Evolutionary conservation across 2,329 filamentous ascomycete genomes (phyloP).

Genomic region (Pseudopyrenochaeta lycopersici): DNA sequence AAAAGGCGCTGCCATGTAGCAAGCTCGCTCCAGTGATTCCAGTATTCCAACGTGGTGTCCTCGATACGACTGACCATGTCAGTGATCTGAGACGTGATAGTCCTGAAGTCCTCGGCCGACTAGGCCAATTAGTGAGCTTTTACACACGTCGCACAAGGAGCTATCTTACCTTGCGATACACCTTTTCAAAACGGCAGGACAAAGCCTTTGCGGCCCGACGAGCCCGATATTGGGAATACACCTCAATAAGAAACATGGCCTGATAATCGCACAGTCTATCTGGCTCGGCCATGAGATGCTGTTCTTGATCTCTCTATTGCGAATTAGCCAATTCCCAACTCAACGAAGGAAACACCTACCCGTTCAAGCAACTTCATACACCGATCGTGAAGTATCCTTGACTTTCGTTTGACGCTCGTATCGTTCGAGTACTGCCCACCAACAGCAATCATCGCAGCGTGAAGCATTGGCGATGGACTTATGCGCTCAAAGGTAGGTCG

Average conservation of each 20-base stretch:
- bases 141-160: no score
- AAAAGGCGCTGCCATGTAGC: slow-evolving; percentile 49
- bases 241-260: slow-evolving; percentile 54
- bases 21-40: slow-evolving; percentile 45
- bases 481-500: slow-evolving; percentile 49
- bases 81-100: slow-evolving; percentile 21
- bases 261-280: slow-evolving; percentile 54
- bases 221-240: slow-evolving; percentile 53
- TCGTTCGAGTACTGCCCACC: slow-evolving; percentile 52
- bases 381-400: slow-evolving; percentile 51
- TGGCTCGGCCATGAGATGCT: slow-evolving; percentile 24
- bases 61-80: slow-evolving; percentile 30
- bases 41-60: slow-evolving; percentile 32
- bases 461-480: slow-evolving; percentile 53
- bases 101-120: slow-evolving; percentile 30
- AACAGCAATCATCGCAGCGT: slow-evolving; percentile 55
- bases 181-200: slow-evolving; percentile 48
- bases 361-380: slow-evolving; percentile 53
- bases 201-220: slow-evolving; percentile 48
- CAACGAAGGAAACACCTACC: slow-evolving; percentile 23
- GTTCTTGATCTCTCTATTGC: slow-evolving; percentile 36
- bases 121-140: slow-evolving; percentile 21
- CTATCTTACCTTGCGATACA: slow-evolving; percentile 45
- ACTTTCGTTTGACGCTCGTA: slow-evolving; percentile 44
- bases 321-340: slow-evolving; percentile 20